These are phyloP conservation scores for Liriodendron chinense DNA, from an alignment of 164 flowering plant genomes.

Conservation along the genomic window DNA sequence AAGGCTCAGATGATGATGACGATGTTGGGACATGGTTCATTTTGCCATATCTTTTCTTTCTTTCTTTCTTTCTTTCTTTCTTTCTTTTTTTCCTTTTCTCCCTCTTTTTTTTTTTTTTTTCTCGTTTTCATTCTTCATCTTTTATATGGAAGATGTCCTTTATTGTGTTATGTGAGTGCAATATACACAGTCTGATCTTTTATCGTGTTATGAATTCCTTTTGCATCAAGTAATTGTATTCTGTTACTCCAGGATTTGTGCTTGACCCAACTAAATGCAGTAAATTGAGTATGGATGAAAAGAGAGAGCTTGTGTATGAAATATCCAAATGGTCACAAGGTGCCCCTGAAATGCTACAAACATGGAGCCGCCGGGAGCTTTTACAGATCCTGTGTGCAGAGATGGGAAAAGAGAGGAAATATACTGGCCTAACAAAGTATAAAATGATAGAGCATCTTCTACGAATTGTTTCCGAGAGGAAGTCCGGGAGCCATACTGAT, in stretches of 20 bases:
- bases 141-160: background rate
- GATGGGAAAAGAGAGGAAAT: conserved; percentile 94
- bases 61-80: too few relatives aligned
- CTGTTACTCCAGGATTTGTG: conserved; percentile 37
- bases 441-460: conserved; percentile 82
- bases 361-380: conserved; percentile 90
- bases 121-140: background rate
- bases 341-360: conserved; percentile 66
- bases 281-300: conserved; percentile 69
- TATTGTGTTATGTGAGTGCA: background rate
- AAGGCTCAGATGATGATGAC: too few relatives aligned
- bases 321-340: conserved; percentile 59
- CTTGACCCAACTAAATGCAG: conserved; percentile 67
- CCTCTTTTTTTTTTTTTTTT: too few relatives aligned
- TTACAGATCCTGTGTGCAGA: conserved; percentile 80
- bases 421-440: conserved; percentile 79
- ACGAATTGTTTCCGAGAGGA: conserved; percentile 60
- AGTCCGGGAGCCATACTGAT: conserved; percentile 28
- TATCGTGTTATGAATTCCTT: background rate
- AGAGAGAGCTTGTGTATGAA: conserved; percentile 76
- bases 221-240: conserved; percentile 1
- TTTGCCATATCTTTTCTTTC: too few relatives aligned
- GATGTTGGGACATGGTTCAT: too few relatives aligned
- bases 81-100: too few relatives aligned
- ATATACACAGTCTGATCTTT: background rate